Evolutionary conservation across 768 basidiomycete genomes (phyloP), one percentile per base, ranked within the genome.

Genomic region (Trametes cinnabarina): DNA sequence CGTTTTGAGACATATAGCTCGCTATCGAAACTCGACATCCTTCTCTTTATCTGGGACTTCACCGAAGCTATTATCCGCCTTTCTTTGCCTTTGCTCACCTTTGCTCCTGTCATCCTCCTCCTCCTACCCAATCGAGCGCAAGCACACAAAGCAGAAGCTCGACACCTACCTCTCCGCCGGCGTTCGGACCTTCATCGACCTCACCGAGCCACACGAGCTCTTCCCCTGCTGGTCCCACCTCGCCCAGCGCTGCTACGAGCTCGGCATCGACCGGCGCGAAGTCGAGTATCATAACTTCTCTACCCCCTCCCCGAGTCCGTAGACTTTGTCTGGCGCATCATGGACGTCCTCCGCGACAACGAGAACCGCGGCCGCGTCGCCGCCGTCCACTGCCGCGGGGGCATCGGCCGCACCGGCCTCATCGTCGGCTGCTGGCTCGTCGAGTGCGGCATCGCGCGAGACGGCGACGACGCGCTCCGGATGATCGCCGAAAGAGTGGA

Each of bases 381-480:
- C n/a, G 89, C 88, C 4, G 88, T 92, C 4, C 89, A 91, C 65
- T 91, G 89, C 67, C 79, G 88, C 9, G 89, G 89, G 1, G 89
- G 89, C 0, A 90, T 90, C 48, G 89, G 88, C 1, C 74, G 88
- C 32, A 83, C 82, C 1, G 82, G 82, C 20, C 74, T 82, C 72
- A 80, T 84, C 47, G 76, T 84, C 42, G 87, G 88, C 15, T 90
- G 88, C 68, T 90, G 87, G 87, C 81, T 90, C 35, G 85, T 89
- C 39, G 82, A 89, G 69, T 82, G 82, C 19, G 82, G 82, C 2
- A 69, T 74, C 51, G 88, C 84, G 46, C 75, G 74, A 65, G 79
- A 84, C 62, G 88, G 88, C 14, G 77, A 76, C 54, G 84, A 86
- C 58, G 88, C 88, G 6, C 71, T 90, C 32, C 69, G 73, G 12